phyloP scores from a whole-genome alignment of 495 filamentous ascomycete species.

The Tetracladium setigerum region DNA sequence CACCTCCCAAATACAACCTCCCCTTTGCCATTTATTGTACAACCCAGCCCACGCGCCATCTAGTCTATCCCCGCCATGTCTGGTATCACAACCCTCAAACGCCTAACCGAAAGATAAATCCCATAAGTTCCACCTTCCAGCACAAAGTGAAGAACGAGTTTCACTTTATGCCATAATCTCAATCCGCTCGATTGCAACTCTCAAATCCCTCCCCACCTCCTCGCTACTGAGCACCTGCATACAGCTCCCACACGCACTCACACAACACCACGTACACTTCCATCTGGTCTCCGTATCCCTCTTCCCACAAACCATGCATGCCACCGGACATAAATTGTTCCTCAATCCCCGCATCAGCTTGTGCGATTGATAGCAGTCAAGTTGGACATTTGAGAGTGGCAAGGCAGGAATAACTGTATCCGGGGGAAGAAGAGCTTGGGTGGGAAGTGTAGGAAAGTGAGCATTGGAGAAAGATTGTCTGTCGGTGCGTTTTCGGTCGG shows the following conservation, averaged over 20 bases:
- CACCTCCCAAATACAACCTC: too few species aligned
- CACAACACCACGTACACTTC: conserved; percentile 22
- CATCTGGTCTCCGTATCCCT: conserved; percentile 18
- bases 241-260: conserved; percentile 18
- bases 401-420: conserved; percentile 10
- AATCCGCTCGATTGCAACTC: conserved; percentile 12
- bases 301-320: conserved; percentile 20
- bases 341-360: conserved; percentile 15
- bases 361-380: conserved; percentile 22
- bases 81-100: too few species aligned
- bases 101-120: too few species aligned
- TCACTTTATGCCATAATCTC: background rate
- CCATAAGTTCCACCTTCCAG: too few species aligned
- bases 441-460: conserved; percentile 7
- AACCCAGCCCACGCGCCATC: too few species aligned
- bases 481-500: too few species aligned
- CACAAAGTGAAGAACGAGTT: background rate
- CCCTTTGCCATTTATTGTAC: too few species aligned
- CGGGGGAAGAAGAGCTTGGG: background rate
- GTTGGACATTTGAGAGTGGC: conserved; percentile 7
- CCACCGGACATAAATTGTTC: conserved; percentile 18
- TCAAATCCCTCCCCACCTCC: conserved; percentile 17
- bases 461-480: background rate
- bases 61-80: too few species aligned
- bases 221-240: conserved; percentile 17